Percentiles rank a stretch among this genome's conserved stretches.
Conservation (phyloP, 768 basidiomycete genomes). For the Russula sp. region DNA sequence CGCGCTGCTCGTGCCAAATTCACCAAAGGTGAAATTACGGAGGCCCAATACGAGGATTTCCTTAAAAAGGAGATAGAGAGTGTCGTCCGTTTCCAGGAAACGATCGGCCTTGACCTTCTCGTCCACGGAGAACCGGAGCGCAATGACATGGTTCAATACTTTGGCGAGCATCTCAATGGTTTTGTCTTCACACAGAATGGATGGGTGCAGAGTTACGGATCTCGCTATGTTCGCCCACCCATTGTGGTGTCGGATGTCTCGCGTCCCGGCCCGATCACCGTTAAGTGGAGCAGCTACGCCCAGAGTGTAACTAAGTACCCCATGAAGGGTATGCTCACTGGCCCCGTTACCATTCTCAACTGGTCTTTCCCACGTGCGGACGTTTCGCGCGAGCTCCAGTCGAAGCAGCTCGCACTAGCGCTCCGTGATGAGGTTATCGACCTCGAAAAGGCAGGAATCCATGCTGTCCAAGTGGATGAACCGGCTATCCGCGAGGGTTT, state of each 20-base stretch:
- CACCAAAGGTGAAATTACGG: slow-evolving; percentile 82
- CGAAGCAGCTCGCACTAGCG: slow-evolving; percentile 95
- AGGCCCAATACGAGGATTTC: slow-evolving; percentile 89
- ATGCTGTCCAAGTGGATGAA: slow-evolving; percentile 98
- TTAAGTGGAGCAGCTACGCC: slow-evolving; percentile 94
- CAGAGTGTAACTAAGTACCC: slow-evolving; percentile 89
- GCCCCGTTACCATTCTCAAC: slow-evolving; percentile 97
- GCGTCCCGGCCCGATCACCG: slow-evolving; percentile 88
- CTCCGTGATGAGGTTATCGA: slow-evolving; percentile 98
- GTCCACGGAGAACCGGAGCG: slow-evolving; percentile 99
- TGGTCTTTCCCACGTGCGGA: slow-evolving; percentile 99
- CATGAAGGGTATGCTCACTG: slow-evolving; percentile 99
- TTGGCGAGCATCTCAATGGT: slow-evolving; percentile 89
- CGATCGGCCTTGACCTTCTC: slow-evolving; percentile 89
- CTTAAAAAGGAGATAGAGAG: slow-evolving; percentile 95
- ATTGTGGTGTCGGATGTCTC: slow-evolving; percentile 98
- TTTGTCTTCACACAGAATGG: slow-evolving; percentile 98
- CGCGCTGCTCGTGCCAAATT: slow-evolving; percentile 94
- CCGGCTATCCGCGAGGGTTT: slow-evolving; percentile 99
- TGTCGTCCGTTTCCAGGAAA: slow-evolving; percentile 96
- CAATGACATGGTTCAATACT: slow-evolving; percentile 99
- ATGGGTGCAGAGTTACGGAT: slow-evolving; percentile 99
- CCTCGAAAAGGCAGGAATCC: slow-evolving; percentile 93
- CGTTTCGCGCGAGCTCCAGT: slow-evolving; percentile 91
- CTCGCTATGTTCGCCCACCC: slow-evolving; percentile 97